Conservation (phyloP, 2,329 filamentous ascomycete species). For the Trichoderma sp. region DNA sequence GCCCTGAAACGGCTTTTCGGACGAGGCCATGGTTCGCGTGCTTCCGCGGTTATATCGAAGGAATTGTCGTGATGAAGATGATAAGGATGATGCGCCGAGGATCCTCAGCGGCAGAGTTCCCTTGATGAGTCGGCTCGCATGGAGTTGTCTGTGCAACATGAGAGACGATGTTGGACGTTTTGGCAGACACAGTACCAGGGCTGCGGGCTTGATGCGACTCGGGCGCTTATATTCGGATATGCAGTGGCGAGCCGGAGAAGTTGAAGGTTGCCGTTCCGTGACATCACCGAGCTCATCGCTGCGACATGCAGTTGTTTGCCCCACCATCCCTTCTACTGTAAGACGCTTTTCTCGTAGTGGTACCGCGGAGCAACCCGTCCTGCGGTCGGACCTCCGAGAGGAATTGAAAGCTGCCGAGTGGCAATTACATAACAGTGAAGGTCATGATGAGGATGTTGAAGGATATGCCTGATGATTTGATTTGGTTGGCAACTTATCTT, state of each 20-base stretch:
- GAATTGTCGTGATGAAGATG: constrained; percentile 31
- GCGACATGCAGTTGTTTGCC: neutral
- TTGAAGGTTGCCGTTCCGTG: constrained; percentile 7
- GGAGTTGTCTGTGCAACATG: constrained; percentile 19
- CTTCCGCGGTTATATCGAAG: neutral
- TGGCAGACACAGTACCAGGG: neutral
- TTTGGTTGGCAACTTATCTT: too few relatives aligned
- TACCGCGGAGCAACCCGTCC: neutral
- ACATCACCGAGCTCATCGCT: constrained; percentile 19
- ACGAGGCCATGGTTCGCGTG: constrained; percentile 18
- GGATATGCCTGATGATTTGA: too few relatives aligned
- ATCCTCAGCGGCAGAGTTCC: constrained; percentile 40
- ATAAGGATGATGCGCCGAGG: constrained; percentile 35
- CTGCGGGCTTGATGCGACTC: constrained; percentile 1
- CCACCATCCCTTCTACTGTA: neutral
- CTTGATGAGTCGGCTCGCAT: constrained; percentile 6
- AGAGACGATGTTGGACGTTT: neutral
- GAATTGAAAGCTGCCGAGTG: neutral
- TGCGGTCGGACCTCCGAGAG: constrained; percentile 16
- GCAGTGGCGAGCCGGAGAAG: neutral
- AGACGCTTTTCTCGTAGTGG: neutral
- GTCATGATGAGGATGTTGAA: too few relatives aligned
- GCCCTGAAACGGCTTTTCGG: constrained; percentile 33
- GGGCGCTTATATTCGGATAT: constrained; percentile 16
- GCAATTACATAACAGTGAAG: neutral